These are phyloP conservation scores for Gastrolobium bilobum DNA, from an alignment of 306 rosid genomes.

Conservation along the genomic window DNA sequence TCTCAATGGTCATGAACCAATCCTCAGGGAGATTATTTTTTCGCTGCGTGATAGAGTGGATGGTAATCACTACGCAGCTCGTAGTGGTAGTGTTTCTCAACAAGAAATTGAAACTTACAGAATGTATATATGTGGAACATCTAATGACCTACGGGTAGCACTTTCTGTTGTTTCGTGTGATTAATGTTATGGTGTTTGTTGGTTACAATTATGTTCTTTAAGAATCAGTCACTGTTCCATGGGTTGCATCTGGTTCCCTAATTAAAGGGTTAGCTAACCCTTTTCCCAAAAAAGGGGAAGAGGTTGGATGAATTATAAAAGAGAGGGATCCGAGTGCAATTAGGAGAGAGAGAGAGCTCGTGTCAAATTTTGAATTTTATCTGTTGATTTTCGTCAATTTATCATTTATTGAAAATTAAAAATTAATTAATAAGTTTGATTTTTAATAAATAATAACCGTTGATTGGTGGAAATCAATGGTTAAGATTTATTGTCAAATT, in stretches of 20 bases:
- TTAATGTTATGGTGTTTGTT: slow-evolving; percentile 53
- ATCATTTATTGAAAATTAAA: too few relatives aligned
- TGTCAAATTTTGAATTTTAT: too few relatives aligned
- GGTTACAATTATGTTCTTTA: slow-evolving; percentile 1
- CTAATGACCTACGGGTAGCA: slow-evolving; percentile 88
- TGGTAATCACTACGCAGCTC: slow-evolving; percentile 87
- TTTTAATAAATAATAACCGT: too few relatives aligned
- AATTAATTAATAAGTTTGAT: too few relatives aligned
- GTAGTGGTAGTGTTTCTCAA: slow-evolving; percentile 53
- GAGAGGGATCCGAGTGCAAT: neutral
- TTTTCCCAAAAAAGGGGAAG: slow-evolving; percentile 6
- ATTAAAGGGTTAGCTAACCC: neutral
- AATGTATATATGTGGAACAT: slow-evolving; percentile 90
- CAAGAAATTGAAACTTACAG: slow-evolving; percentile 84
- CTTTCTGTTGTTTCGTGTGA: slow-evolving; percentile 94
- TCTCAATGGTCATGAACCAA: slow-evolving; percentile 95
- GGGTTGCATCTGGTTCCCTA: slow-evolving; percentile 2
- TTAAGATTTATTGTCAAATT: too few relatives aligned
- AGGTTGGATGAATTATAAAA: neutral
- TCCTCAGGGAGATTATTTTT: slow-evolving; percentile 85
- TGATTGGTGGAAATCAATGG: too few relatives aligned
- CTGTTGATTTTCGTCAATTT: too few relatives aligned
- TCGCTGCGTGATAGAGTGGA: slow-evolving; percentile 67
- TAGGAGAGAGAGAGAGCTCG: too few relatives aligned
- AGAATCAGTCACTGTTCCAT: slow-evolving; percentile 13